Conservation (phyloP, 106 monocot species). For the Dendrobium nobile region DNA sequence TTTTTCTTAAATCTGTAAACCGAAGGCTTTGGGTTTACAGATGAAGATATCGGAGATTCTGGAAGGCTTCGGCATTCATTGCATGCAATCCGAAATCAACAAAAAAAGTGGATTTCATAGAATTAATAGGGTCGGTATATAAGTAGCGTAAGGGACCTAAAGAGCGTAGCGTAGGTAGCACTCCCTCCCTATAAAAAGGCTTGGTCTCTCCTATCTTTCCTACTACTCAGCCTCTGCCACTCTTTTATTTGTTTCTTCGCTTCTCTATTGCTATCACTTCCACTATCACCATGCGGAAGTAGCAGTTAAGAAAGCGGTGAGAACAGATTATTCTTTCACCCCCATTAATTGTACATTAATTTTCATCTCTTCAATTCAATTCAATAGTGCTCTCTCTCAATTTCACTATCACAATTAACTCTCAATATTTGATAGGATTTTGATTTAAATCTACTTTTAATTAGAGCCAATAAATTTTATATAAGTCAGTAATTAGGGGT, state of each 20-base stretch:
- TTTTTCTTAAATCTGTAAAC: too few relatives aligned
- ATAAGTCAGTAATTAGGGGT: background rate
- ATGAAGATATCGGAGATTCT: background rate
- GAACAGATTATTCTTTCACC: background rate
- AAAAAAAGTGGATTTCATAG: background rate
- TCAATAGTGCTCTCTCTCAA: background rate
- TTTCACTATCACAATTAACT: background rate
- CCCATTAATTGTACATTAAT: background rate
- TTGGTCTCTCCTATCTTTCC: background rate
- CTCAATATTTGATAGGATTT: background rate
- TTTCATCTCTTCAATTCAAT: background rate
- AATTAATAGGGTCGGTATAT: background rate
- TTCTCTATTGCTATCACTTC: conserved; percentile 1
- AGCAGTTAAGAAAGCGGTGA: background rate
- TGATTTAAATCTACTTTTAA: background rate
- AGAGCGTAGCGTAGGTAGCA: background rate
- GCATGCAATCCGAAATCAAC: background rate
- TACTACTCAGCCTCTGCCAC: background rate
- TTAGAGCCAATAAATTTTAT: background rate
- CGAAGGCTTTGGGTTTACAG: background rate
- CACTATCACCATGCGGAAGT: background rate
- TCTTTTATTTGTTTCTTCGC: background rate
- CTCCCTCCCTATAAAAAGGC: background rate
- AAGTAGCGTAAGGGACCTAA: background rate
- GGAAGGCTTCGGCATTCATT: conserved; percentile 1